Evolutionary conservation across 768 basidiomycete genomes (phyloP).

Genomic region (Suillus subluteus): DNA sequence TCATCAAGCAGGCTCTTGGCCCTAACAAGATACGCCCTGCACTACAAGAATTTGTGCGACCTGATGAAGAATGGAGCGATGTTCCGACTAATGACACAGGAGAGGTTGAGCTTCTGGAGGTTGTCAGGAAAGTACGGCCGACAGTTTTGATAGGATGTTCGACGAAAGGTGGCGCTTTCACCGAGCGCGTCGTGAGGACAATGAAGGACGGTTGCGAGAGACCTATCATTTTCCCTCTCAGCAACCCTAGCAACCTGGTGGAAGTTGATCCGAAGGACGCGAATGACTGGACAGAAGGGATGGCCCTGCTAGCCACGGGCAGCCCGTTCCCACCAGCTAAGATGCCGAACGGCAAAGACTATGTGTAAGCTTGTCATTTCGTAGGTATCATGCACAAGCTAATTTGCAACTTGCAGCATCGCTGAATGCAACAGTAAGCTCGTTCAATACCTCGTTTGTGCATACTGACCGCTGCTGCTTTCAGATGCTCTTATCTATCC

Average conservation of each 20-base stretch:
- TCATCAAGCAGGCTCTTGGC: slow-evolving; percentile 57
- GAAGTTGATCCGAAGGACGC: slow-evolving; percentile 76
- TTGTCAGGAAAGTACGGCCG: slow-evolving; percentile 72
- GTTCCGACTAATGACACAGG: slow-evolving; percentile 41
- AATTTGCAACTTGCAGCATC: slow-evolving; percentile 45
- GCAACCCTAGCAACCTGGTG: slow-evolving; percentile 77
- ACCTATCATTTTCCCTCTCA: slow-evolving; percentile 84
- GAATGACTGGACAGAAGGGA: slow-evolving; percentile 78
- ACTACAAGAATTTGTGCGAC: slow-evolving; percentile 57
- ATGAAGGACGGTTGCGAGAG: slow-evolving; percentile 72
- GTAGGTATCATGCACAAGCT: slow-evolving; percentile 5
- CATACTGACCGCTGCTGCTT: not conserved
- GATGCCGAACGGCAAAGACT: slow-evolving; percentile 66
- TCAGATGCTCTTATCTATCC: slow-evolving; percentile 81
- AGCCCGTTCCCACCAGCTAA: slow-evolving; percentile 80
- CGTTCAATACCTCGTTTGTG: not conserved
- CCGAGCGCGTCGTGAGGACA: slow-evolving; percentile 65
- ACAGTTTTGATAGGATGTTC: slow-evolving; percentile 88
- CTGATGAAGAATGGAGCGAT: slow-evolving; percentile 57
- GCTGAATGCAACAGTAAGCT: slow-evolving; percentile 71
- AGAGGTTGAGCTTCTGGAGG: slow-evolving; percentile 62
- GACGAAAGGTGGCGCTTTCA: slow-evolving; percentile 78
- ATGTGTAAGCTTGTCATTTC: slow-evolving; percentile 49
- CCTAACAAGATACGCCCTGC: slow-evolving; percentile 47
- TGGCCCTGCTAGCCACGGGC: slow-evolving; percentile 82